phyloP scores from a whole-genome alignment of 495 filamentous ascomycete species.

The Penicillium robsamsonii region DNA sequence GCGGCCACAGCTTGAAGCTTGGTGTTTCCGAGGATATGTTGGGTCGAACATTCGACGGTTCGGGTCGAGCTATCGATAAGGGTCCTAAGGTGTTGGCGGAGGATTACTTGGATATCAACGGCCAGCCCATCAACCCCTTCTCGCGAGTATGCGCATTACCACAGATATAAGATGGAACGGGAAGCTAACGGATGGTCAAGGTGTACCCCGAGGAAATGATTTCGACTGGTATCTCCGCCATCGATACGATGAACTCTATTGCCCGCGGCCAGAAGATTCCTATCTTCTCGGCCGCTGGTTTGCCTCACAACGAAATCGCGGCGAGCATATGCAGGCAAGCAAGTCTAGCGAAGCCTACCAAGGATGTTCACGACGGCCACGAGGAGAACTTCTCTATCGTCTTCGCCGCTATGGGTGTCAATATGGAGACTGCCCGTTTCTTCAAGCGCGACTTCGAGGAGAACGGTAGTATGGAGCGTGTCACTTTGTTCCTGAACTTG shows the following conservation, averaged over 20 bases:
- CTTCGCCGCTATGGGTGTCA: slow-evolving; percentile 99
- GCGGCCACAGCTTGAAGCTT: slow-evolving; percentile 92
- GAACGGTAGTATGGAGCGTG: slow-evolving; percentile 97
- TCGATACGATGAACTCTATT: slow-evolving; percentile 99
- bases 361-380: slow-evolving; percentile 93
- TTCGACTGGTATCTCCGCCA: slow-evolving; percentile 97
- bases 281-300: slow-evolving; percentile 97
- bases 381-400: slow-evolving; percentile 99
- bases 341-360: slow-evolving; percentile 84
- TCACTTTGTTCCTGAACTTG: slow-evolving; percentile 96
- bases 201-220: slow-evolving; percentile 99
- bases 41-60: slow-evolving; percentile 97
- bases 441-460: slow-evolving; percentile 99
- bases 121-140: slow-evolving; percentile 98
- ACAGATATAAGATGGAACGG: not conserved
- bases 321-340: slow-evolving; percentile 97
- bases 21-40: slow-evolving; percentile 99
- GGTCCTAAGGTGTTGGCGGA: slow-evolving; percentile 97
- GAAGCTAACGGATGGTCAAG: slow-evolving; percentile 42
- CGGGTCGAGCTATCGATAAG: slow-evolving; percentile 95
- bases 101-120: slow-evolving; percentile 98
- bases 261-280: slow-evolving; percentile 99
- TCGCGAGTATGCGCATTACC: slow-evolving; percentile 64
- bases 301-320: slow-evolving; percentile 98
- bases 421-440: slow-evolving; percentile 97